Conservation (phyloP, 306 rosid genomes). For the Vigna nakashimae region DNA sequence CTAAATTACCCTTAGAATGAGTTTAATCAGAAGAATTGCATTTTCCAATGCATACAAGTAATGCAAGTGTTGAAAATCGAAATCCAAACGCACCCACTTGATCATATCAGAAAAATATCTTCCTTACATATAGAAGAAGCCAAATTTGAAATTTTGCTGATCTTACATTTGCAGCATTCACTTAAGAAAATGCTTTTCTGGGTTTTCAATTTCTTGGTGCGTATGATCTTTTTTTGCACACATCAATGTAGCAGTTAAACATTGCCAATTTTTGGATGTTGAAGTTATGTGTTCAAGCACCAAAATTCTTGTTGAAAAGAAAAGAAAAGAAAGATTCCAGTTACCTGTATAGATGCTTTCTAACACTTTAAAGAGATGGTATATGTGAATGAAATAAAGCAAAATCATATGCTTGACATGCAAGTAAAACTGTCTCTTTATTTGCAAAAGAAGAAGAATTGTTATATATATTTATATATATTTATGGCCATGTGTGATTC, state of each 20-base stretch:
- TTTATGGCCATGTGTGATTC: slow-evolving; percentile 39
- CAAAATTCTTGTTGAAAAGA: neutral
- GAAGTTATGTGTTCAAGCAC: neutral
- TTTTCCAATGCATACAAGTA: neutral
- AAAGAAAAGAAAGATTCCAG: slow-evolving; percentile 45
- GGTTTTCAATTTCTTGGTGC: neutral
- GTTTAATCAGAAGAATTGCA: neutral
- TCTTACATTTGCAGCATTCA: neutral
- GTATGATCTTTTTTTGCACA: neutral
- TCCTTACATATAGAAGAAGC: neutral
- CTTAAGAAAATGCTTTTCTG: neutral
- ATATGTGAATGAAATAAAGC: slow-evolving; percentile 42
- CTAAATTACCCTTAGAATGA: neutral
- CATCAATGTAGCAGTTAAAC: neutral
- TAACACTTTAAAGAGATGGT: slow-evolving; percentile 30
- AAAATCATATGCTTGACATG: slow-evolving; percentile 62
- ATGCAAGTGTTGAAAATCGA: neutral
- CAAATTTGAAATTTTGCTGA: neutral
- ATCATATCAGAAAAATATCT: neutral
- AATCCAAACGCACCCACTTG: neutral
- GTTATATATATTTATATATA: neutral
- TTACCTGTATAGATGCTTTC: slow-evolving; percentile 47
- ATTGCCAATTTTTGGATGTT: neutral
- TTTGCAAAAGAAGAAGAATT: slow-evolving; percentile 41
- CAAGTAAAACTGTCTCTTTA: slow-evolving; percentile 59